Evolutionary conservation across 352 stramenopile species (phyloP), one percentile per base, ranked within the genome.

Genomic region (Globisporangium nodosum): DNA sequence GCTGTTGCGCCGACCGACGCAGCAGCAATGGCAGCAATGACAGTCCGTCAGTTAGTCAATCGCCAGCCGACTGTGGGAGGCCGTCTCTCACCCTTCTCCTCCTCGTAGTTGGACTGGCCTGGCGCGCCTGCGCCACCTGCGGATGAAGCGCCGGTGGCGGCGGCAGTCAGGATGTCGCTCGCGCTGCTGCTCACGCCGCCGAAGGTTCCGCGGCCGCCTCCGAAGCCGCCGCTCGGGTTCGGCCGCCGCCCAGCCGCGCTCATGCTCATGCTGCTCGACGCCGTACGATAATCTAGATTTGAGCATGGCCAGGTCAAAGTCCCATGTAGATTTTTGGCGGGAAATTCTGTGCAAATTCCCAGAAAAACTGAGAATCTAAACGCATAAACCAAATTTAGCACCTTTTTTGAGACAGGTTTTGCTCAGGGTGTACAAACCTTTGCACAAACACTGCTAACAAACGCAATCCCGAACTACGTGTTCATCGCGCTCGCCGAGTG

Each of bases 391-490:
- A 27, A 27, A 3, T 27, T 27, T 27, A 27, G 24, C 24, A 27
- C 24, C 24, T 27, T 27, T 3, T 27, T 27, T 27, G 24, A 27
- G 24, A 27, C 24, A 3, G 1, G 2, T 27, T 27, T 27, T 27
- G 24, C 24, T 27, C 24, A 27, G 24, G 24, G 1, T 27, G 24
- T 27, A 27, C 24, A 27, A 27, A 27, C 24, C 24, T 27, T 27
- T 27, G 24, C 24, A 27, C 24, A 27, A 27, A 27, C 24, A 27
- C 24, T 27, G 24, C 24, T 27, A 27, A 27, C 24, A 27, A 27
- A 27, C 50, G 85, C 85, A 0, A 67, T 93, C 35, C 83, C 83
- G 3, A 90, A 90, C 71, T 95, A 95, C 67, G 69, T 93, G 30
- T 53, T 92, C 53, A 76, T 82, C 52, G 81, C 82, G 16, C 71